phyloP scores from a whole-genome alignment of 305 asterid species.

The Fraxinus paxiana region DNA sequence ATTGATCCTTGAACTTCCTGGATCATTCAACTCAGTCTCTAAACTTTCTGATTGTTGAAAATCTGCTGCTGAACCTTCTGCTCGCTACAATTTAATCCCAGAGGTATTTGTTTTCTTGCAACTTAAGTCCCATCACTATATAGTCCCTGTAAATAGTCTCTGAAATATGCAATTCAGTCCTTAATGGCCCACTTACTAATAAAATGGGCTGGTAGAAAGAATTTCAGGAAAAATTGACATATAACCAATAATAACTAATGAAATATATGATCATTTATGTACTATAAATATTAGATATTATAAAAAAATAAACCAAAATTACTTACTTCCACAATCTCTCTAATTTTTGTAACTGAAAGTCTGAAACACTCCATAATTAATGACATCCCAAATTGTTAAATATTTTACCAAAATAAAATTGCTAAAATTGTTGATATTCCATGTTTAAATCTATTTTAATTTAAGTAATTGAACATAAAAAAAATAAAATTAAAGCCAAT shows the following conservation, averaged over 20 bases:
- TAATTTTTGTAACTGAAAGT: background rate
- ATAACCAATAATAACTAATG: too few species aligned
- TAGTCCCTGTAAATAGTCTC: background rate
- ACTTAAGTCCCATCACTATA: background rate
- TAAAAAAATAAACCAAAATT: background rate
- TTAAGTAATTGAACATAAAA: background rate
- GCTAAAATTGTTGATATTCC: background rate
- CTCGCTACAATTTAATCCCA: background rate
- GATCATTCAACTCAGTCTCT: background rate
- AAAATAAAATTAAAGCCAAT: background rate
- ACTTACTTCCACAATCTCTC: background rate
- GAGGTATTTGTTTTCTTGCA: background rate
- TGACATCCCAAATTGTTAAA: background rate
- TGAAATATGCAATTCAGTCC: background rate
- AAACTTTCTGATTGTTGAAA: background rate
- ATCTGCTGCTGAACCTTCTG: background rate
- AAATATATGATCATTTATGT: too few species aligned
- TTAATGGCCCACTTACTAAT: background rate
- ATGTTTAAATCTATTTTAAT: too few species aligned
- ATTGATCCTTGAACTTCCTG: background rate
- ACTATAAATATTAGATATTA: too few species aligned
- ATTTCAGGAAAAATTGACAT: too few species aligned
- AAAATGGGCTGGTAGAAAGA: background rate
- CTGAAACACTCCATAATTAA: background rate
- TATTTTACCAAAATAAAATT: background rate